Evolutionary conservation across 2,329 filamentous ascomycete species (phyloP).

Genomic region (Neonectria neomacrospora): DNA sequence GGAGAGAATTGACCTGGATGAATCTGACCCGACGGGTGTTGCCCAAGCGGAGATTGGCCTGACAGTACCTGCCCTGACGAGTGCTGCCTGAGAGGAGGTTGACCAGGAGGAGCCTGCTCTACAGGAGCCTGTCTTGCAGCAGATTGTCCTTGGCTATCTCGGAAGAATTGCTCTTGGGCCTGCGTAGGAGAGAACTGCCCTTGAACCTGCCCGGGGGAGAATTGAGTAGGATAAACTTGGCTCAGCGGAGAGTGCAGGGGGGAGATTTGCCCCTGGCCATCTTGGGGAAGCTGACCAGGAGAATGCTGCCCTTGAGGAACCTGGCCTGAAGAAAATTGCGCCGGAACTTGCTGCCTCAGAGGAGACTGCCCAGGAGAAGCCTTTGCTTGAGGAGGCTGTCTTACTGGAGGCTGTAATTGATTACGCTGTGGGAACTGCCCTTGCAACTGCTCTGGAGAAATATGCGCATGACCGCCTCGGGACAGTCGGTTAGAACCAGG

Average conservation of each 20-base stretch:
- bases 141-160: not conserved
- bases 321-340: not conserved
- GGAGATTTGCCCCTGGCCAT: constrained; percentile 4
- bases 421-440: not conserved
- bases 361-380: not conserved
- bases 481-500: not conserved
- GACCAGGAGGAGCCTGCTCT: constrained; percentile 1
- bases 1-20: constrained; percentile 14
- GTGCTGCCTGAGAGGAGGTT: constrained; percentile 11
- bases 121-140: not conserved
- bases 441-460: not conserved
- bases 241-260: not conserved
- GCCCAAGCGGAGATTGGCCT: constrained; percentile 15
- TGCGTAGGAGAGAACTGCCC: constrained; percentile 1
- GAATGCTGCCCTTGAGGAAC: not conserved
- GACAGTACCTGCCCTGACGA: constrained; percentile 20
- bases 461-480: not conserved
- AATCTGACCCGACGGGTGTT: constrained; percentile 19
- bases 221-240: not conserved
- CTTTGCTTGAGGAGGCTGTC: not conserved
- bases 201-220: constrained; percentile 2
- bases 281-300: not conserved
- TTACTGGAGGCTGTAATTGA: not conserved
- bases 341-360: not conserved
- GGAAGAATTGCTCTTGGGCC: not conserved